These are phyloP conservation scores for Teratosphaeria pseudoeucalypti DNA, from an alignment of 2,329 filamentous ascomycete species.

Conservation along the genomic window DNA sequence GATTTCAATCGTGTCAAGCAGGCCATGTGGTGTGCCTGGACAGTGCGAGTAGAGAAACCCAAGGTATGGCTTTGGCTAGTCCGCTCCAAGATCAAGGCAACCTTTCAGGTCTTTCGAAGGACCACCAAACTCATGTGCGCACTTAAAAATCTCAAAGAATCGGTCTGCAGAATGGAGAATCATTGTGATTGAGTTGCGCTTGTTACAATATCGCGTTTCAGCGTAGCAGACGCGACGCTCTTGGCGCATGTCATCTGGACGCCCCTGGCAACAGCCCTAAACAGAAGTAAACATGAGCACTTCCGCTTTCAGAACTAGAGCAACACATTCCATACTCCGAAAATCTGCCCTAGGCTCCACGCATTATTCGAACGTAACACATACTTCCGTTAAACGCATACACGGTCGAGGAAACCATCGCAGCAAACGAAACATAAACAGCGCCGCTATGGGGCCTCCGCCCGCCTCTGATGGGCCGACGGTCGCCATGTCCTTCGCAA, in stretches of 20 bases:
- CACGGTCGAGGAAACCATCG: not conserved
- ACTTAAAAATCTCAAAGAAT: not conserved
- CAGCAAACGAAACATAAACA: not conserved
- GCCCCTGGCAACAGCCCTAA: not conserved
- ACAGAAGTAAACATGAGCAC: not conserved
- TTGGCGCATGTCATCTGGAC: not conserved
- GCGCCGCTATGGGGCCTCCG: conserved; percentile 23
- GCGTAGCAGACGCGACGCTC: not conserved
- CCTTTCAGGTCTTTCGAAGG: no score
- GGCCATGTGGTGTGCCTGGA: no score
- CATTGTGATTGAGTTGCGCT: not conserved
- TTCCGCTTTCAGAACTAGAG: not conserved
- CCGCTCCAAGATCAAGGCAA: no score
- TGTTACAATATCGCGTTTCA: not conserved
- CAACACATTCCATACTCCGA: not conserved
- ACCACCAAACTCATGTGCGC: no score
- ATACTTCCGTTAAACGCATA: not conserved
- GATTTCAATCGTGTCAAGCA: no score
- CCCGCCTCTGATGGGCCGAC: conserved; percentile 24
- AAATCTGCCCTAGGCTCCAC: not conserved
- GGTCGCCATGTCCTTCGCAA: conserved; percentile 53
- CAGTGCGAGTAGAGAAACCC: no score
- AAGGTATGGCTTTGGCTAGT: no score
- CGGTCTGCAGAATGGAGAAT: not conserved
- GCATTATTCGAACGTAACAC: not conserved